Base-by-base conservation (phyloP, 176 grass and related monocot species). In the Phoenix roebelenii region DNA sequence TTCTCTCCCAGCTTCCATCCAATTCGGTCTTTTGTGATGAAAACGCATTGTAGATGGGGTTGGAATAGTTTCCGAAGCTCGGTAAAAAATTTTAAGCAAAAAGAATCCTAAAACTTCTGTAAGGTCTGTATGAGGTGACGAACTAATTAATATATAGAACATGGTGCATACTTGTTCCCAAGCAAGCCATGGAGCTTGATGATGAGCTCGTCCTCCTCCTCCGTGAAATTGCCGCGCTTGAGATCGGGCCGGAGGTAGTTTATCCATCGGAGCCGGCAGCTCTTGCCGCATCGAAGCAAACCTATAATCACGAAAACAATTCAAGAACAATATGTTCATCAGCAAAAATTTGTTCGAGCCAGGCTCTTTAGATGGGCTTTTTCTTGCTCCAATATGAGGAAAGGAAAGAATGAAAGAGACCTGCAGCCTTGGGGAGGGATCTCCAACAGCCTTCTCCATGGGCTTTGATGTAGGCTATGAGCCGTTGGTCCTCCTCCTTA, bases 201-300 rank as follows among this genome's bases (percentile, higher is more conserved):
- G 68, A 71, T 71, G 57, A 71, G 68, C 49, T 71, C 68, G 28
- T 71, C 68, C 51, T 71, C 68, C 56, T 71, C 68, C 56, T 60
- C 56, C 0, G 68, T 60, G 49, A 71, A 71, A 15, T 71, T 60
- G 15, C 68, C 68, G 7, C 68, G 55, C 57, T 60, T 71, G 56
- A 71, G 68, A 15, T 59, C 68, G 4, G 68, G 68, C 17, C 57
- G 68, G 23, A 71, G 68, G 23, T 71, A 71, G n/a, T 71, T 71
- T 18, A 71, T 71, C 68, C 68, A 71, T 4, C 68, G 39, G 15
- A 71, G 68, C 3, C 68, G 57, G 57, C 68, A 71, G 24, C 68
- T 71, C 68, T 71, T 71, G 16, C 68, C 57, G 35, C 68, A 71
- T 18, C 68, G 55, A 50, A 71, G 57, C 55, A 71, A 59, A 15